Conservation (phyloP, 176 grass and related monocot genomes). For the Oryza longistaminata region DNA sequence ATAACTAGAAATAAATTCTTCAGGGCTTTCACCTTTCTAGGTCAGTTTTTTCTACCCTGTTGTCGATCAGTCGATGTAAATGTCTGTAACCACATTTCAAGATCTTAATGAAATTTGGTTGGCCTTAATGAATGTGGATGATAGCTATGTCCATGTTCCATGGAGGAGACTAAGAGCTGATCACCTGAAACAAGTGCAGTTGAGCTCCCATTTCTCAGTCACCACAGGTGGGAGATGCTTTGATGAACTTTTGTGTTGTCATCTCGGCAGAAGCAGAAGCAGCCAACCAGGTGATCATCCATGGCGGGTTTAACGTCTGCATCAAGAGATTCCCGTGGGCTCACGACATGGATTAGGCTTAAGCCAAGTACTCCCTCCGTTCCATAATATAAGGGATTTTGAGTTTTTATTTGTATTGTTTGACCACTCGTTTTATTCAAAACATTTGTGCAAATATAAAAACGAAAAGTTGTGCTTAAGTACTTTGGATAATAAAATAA, state of each 20-base stretch:
- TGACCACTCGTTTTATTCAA: no score
- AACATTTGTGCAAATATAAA: no score
- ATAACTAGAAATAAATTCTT: neutral
- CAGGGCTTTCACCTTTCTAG: no score
- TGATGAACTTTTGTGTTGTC: neutral
- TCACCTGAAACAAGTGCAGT: neutral
- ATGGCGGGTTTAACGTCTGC: neutral
- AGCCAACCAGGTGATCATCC: neutral
- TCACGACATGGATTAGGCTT: neutral
- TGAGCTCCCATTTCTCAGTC: neutral
- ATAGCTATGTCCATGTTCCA: neutral
- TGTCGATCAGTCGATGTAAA: no score
- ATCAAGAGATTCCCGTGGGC: neutral
- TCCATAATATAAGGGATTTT: no score
- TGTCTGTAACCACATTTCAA: no score
- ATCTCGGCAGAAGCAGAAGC: neutral
- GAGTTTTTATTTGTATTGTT: no score
- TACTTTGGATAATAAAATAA: no score
- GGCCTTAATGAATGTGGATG: neutral
- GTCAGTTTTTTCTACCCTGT: no score
- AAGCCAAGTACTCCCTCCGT: no score
- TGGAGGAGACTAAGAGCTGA: neutral
- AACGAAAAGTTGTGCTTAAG: no score
- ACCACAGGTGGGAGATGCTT: neutral
- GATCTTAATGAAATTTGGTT: no score